These are phyloP conservation scores for Coelastrella sp. DNA, from an alignment of 139 green algal species.

Conservation along the genomic window DNA sequence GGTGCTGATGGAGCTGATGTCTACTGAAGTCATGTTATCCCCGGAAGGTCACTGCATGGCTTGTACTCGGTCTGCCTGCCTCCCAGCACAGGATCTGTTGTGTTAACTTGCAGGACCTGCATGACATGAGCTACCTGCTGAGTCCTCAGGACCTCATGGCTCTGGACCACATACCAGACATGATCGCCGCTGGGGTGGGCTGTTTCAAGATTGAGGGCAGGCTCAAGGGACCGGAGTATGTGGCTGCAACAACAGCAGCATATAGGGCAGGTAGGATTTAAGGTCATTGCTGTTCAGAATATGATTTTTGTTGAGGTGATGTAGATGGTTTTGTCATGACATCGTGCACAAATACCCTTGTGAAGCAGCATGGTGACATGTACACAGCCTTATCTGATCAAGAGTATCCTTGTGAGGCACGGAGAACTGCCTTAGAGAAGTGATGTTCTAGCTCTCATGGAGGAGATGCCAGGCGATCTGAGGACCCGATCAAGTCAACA, in stretches of 20 bases:
- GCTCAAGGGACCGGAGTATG: slow-evolving; percentile 91
- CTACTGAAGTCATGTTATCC: too few species aligned
- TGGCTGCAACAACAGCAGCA: slow-evolving; percentile 75
- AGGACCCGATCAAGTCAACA: background rate
- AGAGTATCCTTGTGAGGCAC: too few species aligned
- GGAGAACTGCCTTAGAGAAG: too few species aligned
- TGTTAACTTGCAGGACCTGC: slow-evolving; percentile 67
- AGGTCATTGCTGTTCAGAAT: background rate
- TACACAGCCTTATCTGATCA: too few species aligned
- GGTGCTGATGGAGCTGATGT: too few species aligned
- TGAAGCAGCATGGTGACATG: too few species aligned
- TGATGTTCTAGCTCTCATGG: background rate
- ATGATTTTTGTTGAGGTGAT: background rate
- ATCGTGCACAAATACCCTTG: background rate
- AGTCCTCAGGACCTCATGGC: slow-evolving; percentile 85
- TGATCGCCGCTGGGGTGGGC: slow-evolving; percentile 80
- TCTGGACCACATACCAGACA: slow-evolving; percentile 74
- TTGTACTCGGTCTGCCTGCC: background rate
- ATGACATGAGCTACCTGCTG: slow-evolving; percentile 83
- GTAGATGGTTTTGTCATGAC: background rate
- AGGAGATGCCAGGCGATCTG: background rate
- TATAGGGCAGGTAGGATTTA: slow-evolving; percentile 25
- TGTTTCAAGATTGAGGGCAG: slow-evolving; percentile 92
- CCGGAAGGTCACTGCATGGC: background rate
- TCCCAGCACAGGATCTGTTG: background rate